Evolutionary conservation across 208 protist genomes (phyloP), one percentile per base, ranked within the genome.

Genomic region (Kentomonas sorsogonicus): DNA sequence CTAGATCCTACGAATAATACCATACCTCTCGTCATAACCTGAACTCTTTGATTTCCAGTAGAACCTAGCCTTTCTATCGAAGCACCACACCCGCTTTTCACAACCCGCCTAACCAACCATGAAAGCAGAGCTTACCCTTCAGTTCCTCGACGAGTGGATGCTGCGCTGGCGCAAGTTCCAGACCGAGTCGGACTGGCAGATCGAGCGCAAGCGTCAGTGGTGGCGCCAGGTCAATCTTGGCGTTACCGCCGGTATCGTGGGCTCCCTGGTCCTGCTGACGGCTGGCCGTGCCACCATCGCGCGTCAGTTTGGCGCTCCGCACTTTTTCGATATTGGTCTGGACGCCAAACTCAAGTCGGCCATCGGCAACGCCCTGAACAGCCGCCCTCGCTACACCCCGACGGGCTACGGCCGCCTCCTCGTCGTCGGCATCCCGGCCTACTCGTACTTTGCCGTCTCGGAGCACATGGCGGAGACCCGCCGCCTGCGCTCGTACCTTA

Each of bases 81-180:
- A n/a, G n/a, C n/a, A n/a, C n/a, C n/a, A n/a, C n/a, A n/a, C n/a
- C 26, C 5, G 3, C 45, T 13, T 27, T 52, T 38, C 52, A 31
- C 15, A 9, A 20, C 25, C 55, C 30, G 18, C 34, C n/a, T n/a
- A n/a, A n/a, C n/a, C n/a, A n/a, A 82, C 48, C 26, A 78, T 75
- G 69, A 95, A 95, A 67, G 75, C 83, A 54, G 88, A 95, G 60
- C 45, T 95, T 16, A 89, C 75, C n/a, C 56, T 95, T 69, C 88
- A 95, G 78, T 81, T 84, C 66, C 71, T 95, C 44, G 88, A 95
- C 54, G 84, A 92, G 67, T 95, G 88, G 88, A 94, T 94, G 88
- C 77, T 94, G 53, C 83, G 83, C 43, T 94, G 88, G 88, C 67
- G 82, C 46, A 91, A 91, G 68, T 94, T 89, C 63, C 88, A 94